Conservation (phyloP, 352 stramenopile species). For the Phytophthora chlamydospora region DNA sequence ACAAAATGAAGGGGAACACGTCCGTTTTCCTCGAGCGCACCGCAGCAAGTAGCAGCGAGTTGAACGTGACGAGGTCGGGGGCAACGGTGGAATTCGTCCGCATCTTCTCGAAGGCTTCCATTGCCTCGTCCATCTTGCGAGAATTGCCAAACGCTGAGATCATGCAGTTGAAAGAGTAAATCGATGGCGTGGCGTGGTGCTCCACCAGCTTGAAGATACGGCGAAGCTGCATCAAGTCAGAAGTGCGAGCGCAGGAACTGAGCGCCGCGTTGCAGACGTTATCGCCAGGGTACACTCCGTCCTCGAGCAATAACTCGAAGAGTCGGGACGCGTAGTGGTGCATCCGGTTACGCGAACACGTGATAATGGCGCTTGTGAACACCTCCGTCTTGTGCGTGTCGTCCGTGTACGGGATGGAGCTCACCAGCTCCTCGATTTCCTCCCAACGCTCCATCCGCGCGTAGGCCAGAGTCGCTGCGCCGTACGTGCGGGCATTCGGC, state of each 20-base stretch:
- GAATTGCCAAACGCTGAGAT: slow-evolving; percentile 83
- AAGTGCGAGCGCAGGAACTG: slow-evolving; percentile 68
- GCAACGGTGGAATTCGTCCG: slow-evolving; percentile 27
- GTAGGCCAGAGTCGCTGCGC: slow-evolving; percentile 70
- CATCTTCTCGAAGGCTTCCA: slow-evolving; percentile 62
- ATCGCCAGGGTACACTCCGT: slow-evolving; percentile 70
- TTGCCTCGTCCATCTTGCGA: slow-evolving; percentile 63
- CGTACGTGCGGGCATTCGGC: slow-evolving; percentile 81
- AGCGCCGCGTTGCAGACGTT: slow-evolving; percentile 78
- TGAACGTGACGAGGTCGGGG: slow-evolving; percentile 74
- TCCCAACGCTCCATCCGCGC: slow-evolving; percentile 72
- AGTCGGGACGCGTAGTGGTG: slow-evolving; percentile 63
- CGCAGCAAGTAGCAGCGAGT: slow-evolving; percentile 64
- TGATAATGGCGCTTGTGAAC: slow-evolving; percentile 79
- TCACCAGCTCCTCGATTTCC: slow-evolving; percentile 69
- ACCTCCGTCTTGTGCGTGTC: slow-evolving; percentile 64
- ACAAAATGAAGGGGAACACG: slow-evolving; percentile 59
- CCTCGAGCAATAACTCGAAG: slow-evolving; percentile 69
- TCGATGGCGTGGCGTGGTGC: slow-evolving; percentile 54
- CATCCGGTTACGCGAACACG: slow-evolving; percentile 74
- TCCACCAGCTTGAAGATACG: slow-evolving; percentile 73
- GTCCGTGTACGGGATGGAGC: slow-evolving; percentile 62
- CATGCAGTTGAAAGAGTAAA: slow-evolving; percentile 87
- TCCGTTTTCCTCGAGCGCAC: slow-evolving; percentile 62
- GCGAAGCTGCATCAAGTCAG: slow-evolving; percentile 60